Evolutionary conservation across 2,329 filamentous ascomycete species (phyloP), one percentile per base, ranked within the genome.

Genomic region (Clarireedia monteithiana): DNA sequence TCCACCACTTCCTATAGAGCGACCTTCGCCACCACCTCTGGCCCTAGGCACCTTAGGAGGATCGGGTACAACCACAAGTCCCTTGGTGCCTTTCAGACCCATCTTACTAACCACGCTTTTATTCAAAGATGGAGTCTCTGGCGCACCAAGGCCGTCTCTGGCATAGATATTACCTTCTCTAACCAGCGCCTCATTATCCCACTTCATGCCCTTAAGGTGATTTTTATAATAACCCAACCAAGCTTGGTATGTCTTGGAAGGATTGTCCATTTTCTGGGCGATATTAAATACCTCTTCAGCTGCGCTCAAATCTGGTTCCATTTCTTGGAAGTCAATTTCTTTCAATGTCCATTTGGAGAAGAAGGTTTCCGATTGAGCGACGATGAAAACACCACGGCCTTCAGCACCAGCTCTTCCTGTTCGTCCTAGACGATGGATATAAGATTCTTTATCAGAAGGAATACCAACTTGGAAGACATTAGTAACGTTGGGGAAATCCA

Each of bases 401-500:
- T 82, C 76, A 69, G 88, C 88, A 59, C 84, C 82, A 27, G 88
- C 88, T 66, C 89, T 85, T 55, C 79, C 88, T 7, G 88, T 92
- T 59, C 88, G 86, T 52, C 88, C 88, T 44, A 91, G 75, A 57
- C 88, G 83, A 70, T 91, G 88, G 58, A 91, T 86, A 67, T 91
- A 91, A 39, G 84, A 81, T 67, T 89, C 86, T 27, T 83, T 78
- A 59, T 81, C 79, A 4, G 76, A 73, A 1, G 88, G 85, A 4
- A 80, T 65, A 60, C 88, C 85, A 15, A 89, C 67, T 65, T 91
- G 88, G 57, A 91, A 84, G 59, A 91, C 87, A 65, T 90, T 86
- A n/a, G 85, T 87, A 23, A 91, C 88, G 53, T 83, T 77, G 27
- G 88, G 88, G 72, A 91, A 91, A 68, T 92, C 88, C 85, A 92